phyloP scores from a whole-genome alignment of 2,329 filamentous ascomycete genomes.

The Nothophoma quercina region DNA sequence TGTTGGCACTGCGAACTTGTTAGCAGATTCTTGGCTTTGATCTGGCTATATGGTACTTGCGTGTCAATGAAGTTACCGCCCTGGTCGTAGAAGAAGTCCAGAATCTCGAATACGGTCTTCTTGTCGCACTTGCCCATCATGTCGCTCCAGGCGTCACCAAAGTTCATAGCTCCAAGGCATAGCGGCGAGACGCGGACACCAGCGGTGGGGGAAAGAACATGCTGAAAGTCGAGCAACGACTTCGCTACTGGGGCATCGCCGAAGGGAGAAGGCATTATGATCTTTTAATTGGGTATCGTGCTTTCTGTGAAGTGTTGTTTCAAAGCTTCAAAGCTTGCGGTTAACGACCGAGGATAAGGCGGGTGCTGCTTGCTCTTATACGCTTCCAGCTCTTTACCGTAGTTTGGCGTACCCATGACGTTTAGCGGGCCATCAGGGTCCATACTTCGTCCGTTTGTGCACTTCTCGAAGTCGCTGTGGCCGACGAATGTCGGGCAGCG shows the following conservation, averaged over 20 bases:
- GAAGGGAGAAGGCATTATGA: slow-evolving; percentile 37
- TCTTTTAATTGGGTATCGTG: neutral
- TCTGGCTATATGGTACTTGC: slow-evolving; percentile 20
- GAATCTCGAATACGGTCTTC: slow-evolving; percentile 54
- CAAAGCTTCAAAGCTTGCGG: neutral
- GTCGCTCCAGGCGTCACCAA: slow-evolving; percentile 58
- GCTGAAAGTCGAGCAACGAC: slow-evolving; percentile 59
- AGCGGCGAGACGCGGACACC: slow-evolving; percentile 62
- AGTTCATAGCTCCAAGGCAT: slow-evolving; percentile 64
- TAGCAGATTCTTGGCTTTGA: neutral
- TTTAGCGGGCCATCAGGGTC: slow-evolving; percentile 4
- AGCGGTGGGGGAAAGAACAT: slow-evolving; percentile 60
- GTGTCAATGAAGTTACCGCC: slow-evolving; percentile 64
- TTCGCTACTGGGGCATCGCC: slow-evolving; percentile 35
- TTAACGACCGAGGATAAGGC: neutral
- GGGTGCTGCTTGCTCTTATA: neutral
- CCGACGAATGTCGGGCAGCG: slow-evolving; percentile 5
- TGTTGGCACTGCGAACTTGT: slow-evolving; percentile 51
- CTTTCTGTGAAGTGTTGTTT: neutral
- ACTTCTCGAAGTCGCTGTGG: neutral
- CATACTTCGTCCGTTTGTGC: neutral
- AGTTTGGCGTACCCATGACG: slow-evolving; percentile 6
- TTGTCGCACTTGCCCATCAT: slow-evolving; percentile 55
- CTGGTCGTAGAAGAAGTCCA: slow-evolving; percentile 57
- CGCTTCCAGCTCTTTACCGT: neutral